A percentile compares a stretch with the other conserved stretches of the same genome.
Conservation (phyloP, 139 green algal species). For the Eudorina sp. region DNA sequence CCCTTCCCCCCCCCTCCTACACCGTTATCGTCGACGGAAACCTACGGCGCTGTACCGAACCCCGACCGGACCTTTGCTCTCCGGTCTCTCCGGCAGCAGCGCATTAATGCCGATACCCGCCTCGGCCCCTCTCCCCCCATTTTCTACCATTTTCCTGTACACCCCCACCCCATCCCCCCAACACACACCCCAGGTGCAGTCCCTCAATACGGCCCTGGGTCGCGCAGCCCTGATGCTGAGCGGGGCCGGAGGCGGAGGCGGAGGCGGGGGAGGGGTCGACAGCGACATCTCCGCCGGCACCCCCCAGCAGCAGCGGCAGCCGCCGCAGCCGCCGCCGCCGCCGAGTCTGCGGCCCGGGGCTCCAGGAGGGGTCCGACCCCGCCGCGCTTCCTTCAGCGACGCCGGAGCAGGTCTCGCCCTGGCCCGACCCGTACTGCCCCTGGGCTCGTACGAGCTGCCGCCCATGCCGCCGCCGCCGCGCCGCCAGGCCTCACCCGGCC, state of each 20-base stretch:
- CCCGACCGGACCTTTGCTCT: not conserved
- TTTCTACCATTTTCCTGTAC: too few species aligned
- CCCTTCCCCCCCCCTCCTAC: too few species aligned
- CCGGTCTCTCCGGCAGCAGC: too few species aligned
- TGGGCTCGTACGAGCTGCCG: not conserved
- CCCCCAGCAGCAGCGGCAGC: not conserved
- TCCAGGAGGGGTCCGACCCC: not conserved
- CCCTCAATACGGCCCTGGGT: slow-evolving; percentile 18
- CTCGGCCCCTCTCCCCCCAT: too few species aligned
- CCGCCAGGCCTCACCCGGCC: not conserved
- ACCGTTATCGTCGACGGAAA: not conserved
- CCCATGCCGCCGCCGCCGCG: not conserved
- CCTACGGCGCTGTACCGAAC: not conserved
- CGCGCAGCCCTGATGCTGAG: not conserved
- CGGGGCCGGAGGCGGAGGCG: not conserved
- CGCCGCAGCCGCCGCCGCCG: not conserved
- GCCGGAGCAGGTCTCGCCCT: not conserved
- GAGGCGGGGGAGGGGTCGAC: not conserved
- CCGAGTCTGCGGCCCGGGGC: not conserved
- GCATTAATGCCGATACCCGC: too few species aligned
- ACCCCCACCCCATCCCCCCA: not conserved
- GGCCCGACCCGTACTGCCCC: not conserved
- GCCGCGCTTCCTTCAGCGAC: slow-evolving; percentile 26
- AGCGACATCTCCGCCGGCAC: not conserved
- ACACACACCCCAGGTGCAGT: not conserved